Evolutionary conservation across 2,329 filamentous ascomycete species (phyloP).

Genomic region (Hansfordia pulvinata): DNA sequence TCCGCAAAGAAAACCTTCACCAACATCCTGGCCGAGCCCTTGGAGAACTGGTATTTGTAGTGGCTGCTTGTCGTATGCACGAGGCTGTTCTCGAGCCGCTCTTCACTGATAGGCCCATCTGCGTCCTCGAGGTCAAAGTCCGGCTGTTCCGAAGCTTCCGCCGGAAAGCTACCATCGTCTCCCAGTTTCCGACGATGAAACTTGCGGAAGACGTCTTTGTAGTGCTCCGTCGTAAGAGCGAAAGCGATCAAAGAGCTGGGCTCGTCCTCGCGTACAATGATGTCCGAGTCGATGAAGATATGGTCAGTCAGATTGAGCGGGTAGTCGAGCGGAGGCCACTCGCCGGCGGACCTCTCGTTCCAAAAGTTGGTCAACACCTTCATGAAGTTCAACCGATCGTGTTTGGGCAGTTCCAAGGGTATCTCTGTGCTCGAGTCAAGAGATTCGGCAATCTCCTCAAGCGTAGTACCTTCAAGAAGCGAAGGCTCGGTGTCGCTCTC

Average conservation of each 20-base stretch:
- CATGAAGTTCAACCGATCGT: slow-evolving; percentile 86
- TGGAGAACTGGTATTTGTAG: slow-evolving; percentile 88
- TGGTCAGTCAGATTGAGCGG: slow-evolving; percentile 80
- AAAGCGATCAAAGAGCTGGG: slow-evolving; percentile 93
- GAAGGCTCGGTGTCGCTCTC: slow-evolving; percentile 62
- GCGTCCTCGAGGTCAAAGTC: slow-evolving; percentile 14
- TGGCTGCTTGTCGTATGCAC: slow-evolving; percentile 79
- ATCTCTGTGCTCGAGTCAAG: slow-evolving; percentile 47
- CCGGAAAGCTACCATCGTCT: slow-evolving; percentile 8
- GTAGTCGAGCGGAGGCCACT: slow-evolving; percentile 87
- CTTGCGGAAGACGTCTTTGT: slow-evolving; percentile 30
- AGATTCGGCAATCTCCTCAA: slow-evolving; percentile 48
- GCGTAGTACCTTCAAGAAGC: slow-evolving; percentile 53
- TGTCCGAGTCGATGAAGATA: slow-evolving; percentile 92
- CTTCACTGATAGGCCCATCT: slow-evolving; percentile 30
- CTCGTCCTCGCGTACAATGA: slow-evolving; percentile 94
- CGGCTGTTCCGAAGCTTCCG: slow-evolving; percentile 15
- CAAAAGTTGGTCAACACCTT: slow-evolving; percentile 96
- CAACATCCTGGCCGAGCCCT: slow-evolving; percentile 86
- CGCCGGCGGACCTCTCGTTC: slow-evolving; percentile 92
- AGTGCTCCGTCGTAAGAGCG: slow-evolving; percentile 77
- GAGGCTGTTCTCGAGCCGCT: slow-evolving; percentile 73
- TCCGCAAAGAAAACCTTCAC: slow-evolving; percentile 99
- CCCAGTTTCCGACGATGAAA: slow-evolving; percentile 11
- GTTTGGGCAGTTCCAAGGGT: slow-evolving; percentile 68